Percentiles rank a stretch among this genome's conserved stretches.
These are phyloP conservation scores for Neurospora crassa DNA, from an alignment of 2,329 filamentous ascomycete species.

Conservation along the genomic window DNA sequence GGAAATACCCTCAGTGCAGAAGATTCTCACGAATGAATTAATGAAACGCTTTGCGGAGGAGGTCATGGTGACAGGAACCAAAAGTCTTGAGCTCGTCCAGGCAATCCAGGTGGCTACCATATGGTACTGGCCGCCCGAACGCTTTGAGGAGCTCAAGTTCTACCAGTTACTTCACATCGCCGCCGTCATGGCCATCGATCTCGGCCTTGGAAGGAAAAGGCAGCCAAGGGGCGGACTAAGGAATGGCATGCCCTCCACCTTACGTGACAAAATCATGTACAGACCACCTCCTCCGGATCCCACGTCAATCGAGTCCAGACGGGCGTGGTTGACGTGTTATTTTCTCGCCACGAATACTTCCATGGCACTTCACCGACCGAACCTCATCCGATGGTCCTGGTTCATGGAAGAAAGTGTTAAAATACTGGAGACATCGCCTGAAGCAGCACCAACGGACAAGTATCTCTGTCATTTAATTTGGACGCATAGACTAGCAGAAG, in stretches of 20 bases:
- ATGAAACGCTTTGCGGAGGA: conserved; percentile 66
- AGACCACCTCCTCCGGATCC: conserved; percentile 39
- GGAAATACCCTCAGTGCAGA: conserved; percentile 46
- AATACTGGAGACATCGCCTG: conserved; percentile 41
- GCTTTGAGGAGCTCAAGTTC: conserved; percentile 80
- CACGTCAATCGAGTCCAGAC: conserved; percentile 42
- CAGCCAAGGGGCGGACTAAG: conserved; percentile 24
- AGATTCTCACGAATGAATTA: conserved; percentile 55
- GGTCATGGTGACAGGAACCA: conserved; percentile 66
- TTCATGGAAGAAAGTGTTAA: conserved; percentile 54
- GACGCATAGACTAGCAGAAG: conserved; percentile 56
- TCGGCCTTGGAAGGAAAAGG: conserved; percentile 53
- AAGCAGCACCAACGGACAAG: conserved; percentile 46
- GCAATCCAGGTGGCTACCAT: conserved; percentile 64
- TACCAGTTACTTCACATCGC: conserved; percentile 79
- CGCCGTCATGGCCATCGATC: conserved; percentile 72
- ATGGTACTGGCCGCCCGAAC: conserved; percentile 78
- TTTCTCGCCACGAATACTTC: conserved; percentile 49
- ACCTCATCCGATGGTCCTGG: conserved; percentile 47
- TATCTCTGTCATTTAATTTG: conserved; percentile 50
- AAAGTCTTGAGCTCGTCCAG: conserved; percentile 76
- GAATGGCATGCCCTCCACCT: conserved; percentile 27
- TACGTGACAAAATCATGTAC: conserved; percentile 33
- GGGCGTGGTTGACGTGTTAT: conserved; percentile 51
- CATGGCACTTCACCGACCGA: conserved; percentile 52